phyloP scores from a whole-genome alignment of 352 stramenopile genomes.

The Pythium rhizo-oryzae region DNA sequence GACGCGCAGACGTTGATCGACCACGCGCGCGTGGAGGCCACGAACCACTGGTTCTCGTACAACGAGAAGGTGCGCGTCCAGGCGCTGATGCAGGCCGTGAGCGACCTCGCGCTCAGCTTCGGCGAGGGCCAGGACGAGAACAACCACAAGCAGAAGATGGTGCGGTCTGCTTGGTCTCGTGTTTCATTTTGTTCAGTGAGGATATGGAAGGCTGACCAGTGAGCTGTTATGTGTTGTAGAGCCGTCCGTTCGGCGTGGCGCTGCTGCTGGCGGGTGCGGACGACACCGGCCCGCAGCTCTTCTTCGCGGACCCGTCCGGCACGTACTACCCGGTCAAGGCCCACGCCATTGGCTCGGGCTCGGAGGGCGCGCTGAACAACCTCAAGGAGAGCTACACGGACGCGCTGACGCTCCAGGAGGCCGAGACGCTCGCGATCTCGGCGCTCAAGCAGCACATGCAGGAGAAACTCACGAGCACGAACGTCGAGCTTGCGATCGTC shows the following conservation, averaged over 20 bases:
- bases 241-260: conserved; percentile 98
- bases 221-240: conserved; percentile 35
- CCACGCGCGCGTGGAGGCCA: conserved; percentile 98
- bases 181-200: neutral
- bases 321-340: conserved; percentile 99
- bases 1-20: conserved; percentile 99
- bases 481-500: conserved; percentile 98
- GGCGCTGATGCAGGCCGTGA: conserved; percentile 98
- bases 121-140: conserved; percentile 92
- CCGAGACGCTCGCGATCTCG: conserved; percentile 95
- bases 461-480: conserved; percentile 98
- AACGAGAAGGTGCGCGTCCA: conserved; percentile 98
- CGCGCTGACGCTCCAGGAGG: conserved; percentile 96
- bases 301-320: conserved; percentile 98
- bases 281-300: conserved; percentile 93
- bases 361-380: conserved; percentile 97
- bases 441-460: conserved; percentile 99
- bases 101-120: conserved; percentile 98
- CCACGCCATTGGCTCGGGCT: conserved; percentile 98
- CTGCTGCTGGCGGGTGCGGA: conserved; percentile 97
- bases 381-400: conserved; percentile 98
- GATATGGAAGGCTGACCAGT: neutral
- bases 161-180: neutral
- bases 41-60: conserved; percentile 99
- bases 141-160: conserved; percentile 98